Conservation (phyloP, 805 yeast genomes). For the Candida hispaniensis region DNA sequence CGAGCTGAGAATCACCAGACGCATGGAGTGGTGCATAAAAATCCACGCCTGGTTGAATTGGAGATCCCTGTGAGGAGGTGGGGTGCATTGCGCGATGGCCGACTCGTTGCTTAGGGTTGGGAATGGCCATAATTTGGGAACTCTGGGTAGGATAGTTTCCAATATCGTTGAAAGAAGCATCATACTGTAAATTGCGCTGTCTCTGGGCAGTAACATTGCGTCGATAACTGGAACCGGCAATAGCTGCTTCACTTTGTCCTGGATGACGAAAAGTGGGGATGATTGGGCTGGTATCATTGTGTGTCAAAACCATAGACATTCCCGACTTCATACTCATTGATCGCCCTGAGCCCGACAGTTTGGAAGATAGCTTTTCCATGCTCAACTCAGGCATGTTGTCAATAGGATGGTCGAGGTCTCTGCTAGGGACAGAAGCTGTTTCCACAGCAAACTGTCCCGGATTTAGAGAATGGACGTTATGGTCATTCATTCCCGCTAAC, state of each 20-base stretch:
- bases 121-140: slow-evolving; percentile 5
- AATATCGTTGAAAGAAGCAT: slow-evolving; percentile 13
- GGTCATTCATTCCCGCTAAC: too few species aligned
- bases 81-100: slow-evolving; percentile 4
- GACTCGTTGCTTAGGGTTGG: slow-evolving; percentile 8
- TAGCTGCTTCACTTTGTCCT: slow-evolving; percentile 1
- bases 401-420: slow-evolving; percentile 10
- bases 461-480: background rate
- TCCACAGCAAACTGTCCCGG: slow-evolving; percentile 4
- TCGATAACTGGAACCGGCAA: slow-evolving; percentile 11
- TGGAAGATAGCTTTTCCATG: slow-evolving; percentile 10
- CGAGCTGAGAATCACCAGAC: slow-evolving; percentile 4
- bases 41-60: slow-evolving; percentile 6
- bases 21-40: slow-evolving; percentile 9
- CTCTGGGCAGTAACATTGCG: slow-evolving; percentile 11
- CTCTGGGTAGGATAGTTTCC: slow-evolving; percentile 11
- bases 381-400: slow-evolving; percentile 14
- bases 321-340: slow-evolving; percentile 10
- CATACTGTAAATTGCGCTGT: slow-evolving; percentile 10
- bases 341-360: slow-evolving; percentile 7
- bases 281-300: slow-evolving; percentile 8
- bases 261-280: slow-evolving; percentile 10
- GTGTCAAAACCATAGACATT: slow-evolving; percentile 8
- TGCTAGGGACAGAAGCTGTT: background rate
- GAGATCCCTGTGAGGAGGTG: slow-evolving; percentile 2